A percentile compares a stretch with the other conserved stretches of the same genome.
Evolutionary conservation across 768 basidiomycete genomes (phyloP).

Genomic region (Suillus cothurnatus): DNA sequence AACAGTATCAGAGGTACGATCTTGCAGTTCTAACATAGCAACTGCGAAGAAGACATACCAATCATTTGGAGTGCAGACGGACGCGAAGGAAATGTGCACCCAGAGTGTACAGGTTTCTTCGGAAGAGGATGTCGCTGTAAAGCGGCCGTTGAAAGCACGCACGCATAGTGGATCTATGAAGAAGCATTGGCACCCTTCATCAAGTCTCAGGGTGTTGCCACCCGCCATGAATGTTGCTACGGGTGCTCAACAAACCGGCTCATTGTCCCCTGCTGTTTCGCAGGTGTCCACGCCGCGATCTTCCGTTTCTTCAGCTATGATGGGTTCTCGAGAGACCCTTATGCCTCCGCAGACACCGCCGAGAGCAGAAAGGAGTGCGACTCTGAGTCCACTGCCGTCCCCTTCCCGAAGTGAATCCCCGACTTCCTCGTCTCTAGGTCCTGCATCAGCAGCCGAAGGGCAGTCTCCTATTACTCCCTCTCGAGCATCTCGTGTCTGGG

Average conservation of each 20-base stretch:
- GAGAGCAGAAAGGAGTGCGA: constrained; percentile 13
- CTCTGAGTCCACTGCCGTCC: constrained; percentile 11
- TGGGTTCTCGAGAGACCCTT: constrained; percentile 19
- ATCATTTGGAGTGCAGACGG: constrained; percentile 73
- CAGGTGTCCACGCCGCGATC: neutral
- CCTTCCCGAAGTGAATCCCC: constrained; percentile 44
- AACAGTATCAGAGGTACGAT: constrained; percentile 34
- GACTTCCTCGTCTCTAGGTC: constrained; percentile 51
- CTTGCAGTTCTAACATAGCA: constrained; percentile 35
- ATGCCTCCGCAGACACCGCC: constrained; percentile 21
- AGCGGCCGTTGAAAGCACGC: constrained; percentile 27
- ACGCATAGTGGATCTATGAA: constrained; percentile 22
- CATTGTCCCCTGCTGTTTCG: constrained; percentile 3
- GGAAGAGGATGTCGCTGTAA: constrained; percentile 14
- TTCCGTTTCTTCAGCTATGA: constrained; percentile 1
- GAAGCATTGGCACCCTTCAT: constrained; percentile 22
- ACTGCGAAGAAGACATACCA: constrained; percentile 46
- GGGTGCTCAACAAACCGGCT: constrained; percentile 1
- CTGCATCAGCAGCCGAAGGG: constrained; percentile 51
- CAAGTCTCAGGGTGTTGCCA: constrained; percentile 8
- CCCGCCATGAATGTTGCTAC: constrained; percentile 6
- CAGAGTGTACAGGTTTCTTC: constrained; percentile 61
- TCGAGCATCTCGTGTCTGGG: constrained; percentile 73
- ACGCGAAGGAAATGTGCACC: constrained; percentile 51
- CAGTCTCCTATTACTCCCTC: constrained; percentile 33